Base-by-base conservation (phyloP, 495 filamentous ascomycete species). In the Massariosphaeria phaeospora region DNA sequence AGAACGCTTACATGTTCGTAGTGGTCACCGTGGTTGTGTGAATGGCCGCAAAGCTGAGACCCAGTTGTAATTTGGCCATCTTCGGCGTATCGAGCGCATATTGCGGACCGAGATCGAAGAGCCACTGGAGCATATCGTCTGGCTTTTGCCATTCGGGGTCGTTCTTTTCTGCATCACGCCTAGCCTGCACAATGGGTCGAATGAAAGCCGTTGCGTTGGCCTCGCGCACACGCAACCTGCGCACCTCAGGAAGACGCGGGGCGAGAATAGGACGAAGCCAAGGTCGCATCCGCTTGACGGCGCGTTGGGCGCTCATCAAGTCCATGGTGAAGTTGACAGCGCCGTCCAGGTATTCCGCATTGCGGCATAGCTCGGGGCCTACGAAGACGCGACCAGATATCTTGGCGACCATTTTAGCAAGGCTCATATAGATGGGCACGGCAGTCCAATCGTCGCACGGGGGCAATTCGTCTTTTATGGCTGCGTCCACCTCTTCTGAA, bases 101-200 rank as follows among this genome's bases (percentile, higher is more conserved):
- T 0, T 59, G 49, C 11, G 21, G 25, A 12, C 63, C 26, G n/a
- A 41, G 48, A 20, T 59, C 52, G 13, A 69, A 47, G 43, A 69
- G 53, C 69, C 69, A 70, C 35, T 66, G 58, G 29, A 68, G 54
- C 11, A 64, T 26, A 57, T 73, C 67, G 5, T 69, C 63, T 3
- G 57, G 54, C 36, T 57, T 62, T 33, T 56, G 25, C 25, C 59
- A 58, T 18, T 54, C 62, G 0, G 40, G 43, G 17, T 53, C 26
- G 2, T 52, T 55, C 20, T 57, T 53, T 25, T 53, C 50, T 3
- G 56, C 61, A 1, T 34, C 66, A 0, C 38, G 36, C 15, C 58
- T 45, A 17, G 66, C 48, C 17, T 45, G 24, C 25, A 66, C 57
- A 30, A 65, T 54, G 10, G 70, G 67, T 2, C 29, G 18, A 5